Base-by-base conservation (phyloP, 768 basidiomycete genomes). In the Mycena maculata region DNA sequence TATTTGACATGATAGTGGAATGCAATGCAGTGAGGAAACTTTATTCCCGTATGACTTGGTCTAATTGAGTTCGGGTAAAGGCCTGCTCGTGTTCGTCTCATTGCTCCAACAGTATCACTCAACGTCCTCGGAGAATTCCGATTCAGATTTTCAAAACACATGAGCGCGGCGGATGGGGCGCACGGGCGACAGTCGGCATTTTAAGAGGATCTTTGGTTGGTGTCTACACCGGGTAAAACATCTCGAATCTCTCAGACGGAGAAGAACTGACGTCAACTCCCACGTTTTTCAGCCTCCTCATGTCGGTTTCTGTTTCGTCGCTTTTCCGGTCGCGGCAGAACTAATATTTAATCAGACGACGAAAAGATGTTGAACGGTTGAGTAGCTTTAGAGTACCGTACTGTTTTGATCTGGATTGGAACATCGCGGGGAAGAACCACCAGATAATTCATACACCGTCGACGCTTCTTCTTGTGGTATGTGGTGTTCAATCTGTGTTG, bases 111-210 rank as follows among this genome's bases (percentile, higher is more conserved):
- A 72, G 75, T 8, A 70, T 75, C 31, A 59, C 71, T 12, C 76
- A 76, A 55, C 59, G 63, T 2, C 72, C 75, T 11, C 68, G 76
- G 6, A 42, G 49, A 13, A 27, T 73, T 16, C 67, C 73, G 12
- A 72, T 76, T 20, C 67, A 75, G 55, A 48, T 76, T 1, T 76
- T 75, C 67, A 71, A 72, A 58, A 76, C 76, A 20, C 23, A 18
- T 20, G 25, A 52, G 10, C 60, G 70, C 48, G n/a, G n/a, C n/a
- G 75, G 76, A 3, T 76, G 76, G 76, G 76, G 73, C 10, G 74
- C 73, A 18, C 69, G 76, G 15, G 60, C 73, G 15, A 25, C 73
- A 4, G 63, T 47, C 10, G 48, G 47, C 23, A 45, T 76, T 4
- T n/a, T 48, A 20, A 53, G 42, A 25, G 75, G 76, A 15, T 61